Conservation (phyloP, 352 stramenopile genomes). For the Hyphochytrium catenoides region DNA sequence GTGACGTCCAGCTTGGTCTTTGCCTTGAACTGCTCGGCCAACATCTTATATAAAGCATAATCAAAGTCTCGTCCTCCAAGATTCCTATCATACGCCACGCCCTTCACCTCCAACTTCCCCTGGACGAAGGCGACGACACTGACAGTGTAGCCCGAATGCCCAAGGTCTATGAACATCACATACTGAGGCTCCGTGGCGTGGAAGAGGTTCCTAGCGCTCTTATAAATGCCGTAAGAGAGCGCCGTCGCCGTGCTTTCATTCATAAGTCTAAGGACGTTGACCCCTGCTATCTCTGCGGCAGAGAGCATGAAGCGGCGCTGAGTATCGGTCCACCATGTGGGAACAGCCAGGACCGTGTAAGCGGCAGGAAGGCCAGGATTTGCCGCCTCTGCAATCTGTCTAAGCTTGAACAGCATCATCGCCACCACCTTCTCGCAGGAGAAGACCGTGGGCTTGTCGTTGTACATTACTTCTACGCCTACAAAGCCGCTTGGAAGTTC, state of each 20-base stretch:
- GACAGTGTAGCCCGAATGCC: constrained; percentile 74
- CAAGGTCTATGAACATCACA: constrained; percentile 98
- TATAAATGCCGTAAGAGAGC: constrained; percentile 87
- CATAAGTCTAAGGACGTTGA: constrained; percentile 90
- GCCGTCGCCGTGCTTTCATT: constrained; percentile 92
- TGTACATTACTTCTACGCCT: constrained; percentile 72
- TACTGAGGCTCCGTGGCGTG: constrained; percentile 73
- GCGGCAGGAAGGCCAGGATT: constrained; percentile 61
- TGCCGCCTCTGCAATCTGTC: constrained; percentile 70
- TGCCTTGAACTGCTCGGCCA: constrained; percentile 79
- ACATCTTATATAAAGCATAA: constrained; percentile 73
- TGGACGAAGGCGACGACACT: constrained; percentile 79
- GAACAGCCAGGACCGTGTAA: constrained; percentile 84
- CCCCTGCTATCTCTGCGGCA: constrained; percentile 70
- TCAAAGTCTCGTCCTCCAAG: constrained; percentile 93
- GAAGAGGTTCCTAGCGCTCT: constrained; percentile 80
- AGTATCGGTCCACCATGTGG: constrained; percentile 90
- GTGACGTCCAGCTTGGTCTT: constrained; percentile 86
- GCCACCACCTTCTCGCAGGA: constrained; percentile 84
- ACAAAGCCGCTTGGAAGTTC: constrained; percentile 61
- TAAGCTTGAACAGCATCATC: constrained; percentile 95
- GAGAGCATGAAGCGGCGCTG: constrained; percentile 85
- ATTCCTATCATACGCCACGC: constrained; percentile 73
- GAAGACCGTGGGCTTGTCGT: constrained; percentile 67
- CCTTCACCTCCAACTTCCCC: constrained; percentile 84